Evolutionary conservation across 2,329 filamentous ascomycete genomes (phyloP).

Genomic region (Calonectria hawksworthii): DNA sequence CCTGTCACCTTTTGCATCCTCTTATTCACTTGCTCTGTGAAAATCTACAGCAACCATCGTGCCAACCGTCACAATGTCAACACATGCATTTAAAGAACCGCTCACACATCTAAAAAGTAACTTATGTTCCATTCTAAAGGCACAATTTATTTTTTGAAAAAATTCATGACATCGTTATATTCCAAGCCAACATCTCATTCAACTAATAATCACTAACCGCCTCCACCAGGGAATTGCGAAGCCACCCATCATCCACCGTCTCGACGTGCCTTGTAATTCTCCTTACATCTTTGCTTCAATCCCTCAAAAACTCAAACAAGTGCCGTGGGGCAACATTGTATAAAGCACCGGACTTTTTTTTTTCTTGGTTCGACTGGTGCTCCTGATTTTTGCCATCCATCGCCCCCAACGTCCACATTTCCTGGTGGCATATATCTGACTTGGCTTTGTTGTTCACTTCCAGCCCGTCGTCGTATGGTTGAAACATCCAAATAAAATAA

Average conservation of each 20-base stretch:
- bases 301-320: slow-evolving; percentile 49
- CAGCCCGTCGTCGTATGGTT: slow-evolving; percentile 25
- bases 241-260: slow-evolving; percentile 20
- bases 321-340: slow-evolving; percentile 66
- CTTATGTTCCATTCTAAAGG: background rate
- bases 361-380: slow-evolving; percentile 17
- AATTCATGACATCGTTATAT: slow-evolving; percentile 20
- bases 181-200: slow-evolving; percentile 31
- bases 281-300: slow-evolving; percentile 18
- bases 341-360: slow-evolving; percentile 44
- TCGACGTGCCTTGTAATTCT: slow-evolving; percentile 18
- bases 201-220: slow-evolving; percentile 35
- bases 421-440: slow-evolving; percentile 20
- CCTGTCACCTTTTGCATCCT: too few relatives aligned
- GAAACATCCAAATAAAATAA: slow-evolving; percentile 16
- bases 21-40: too few relatives aligned
- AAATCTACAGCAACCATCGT: too few relatives aligned
- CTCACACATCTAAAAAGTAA: background rate
- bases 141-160: background rate
- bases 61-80: background rate
- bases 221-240: slow-evolving; percentile 43
- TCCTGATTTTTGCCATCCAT: slow-evolving; percentile 36
- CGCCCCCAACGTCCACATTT: slow-evolving; percentile 14
- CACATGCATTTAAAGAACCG: background rate
- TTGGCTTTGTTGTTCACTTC: background rate